Evolutionary conservation across 2,329 filamentous ascomycete species (phyloP), one percentile per base, ranked within the genome.

Genomic region (Botrytis byssoidea): DNA sequence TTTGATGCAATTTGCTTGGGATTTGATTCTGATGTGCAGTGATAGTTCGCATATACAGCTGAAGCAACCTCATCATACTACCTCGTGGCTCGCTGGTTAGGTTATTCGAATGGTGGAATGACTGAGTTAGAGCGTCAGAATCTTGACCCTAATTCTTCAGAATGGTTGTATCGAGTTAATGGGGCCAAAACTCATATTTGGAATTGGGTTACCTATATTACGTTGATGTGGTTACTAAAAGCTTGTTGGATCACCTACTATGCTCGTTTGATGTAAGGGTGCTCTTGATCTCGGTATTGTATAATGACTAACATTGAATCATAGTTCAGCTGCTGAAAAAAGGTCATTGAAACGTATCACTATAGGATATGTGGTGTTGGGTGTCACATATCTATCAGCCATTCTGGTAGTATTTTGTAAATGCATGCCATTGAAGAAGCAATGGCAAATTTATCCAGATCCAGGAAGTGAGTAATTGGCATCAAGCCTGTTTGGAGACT

Each of bases 371-470:
- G 16, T 57, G 22, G 46, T 66, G 5, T 55, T 66, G 37, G 60
- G 42, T 10, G 8, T 71, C 6, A 71, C 70, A 3, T 71, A 66
- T 51, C 20, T 71, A 51, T 64, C 35, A 51, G 60, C 70, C 42
- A 57, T 71, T 29, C 35, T 71, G 37, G 70, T 55, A 42, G 48
- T 71, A 35, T 29, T 64, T 32, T 71, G 60, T 35, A 66, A 66
- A 66, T 71, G 70, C n/a, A 18, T 71, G 32, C 70, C 70, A 18
- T 42, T 71, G 25, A 71, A 51, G 32, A 71, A 66, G 42, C 70
- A 71, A 66, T 71, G 70, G 70, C 70, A 71, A 66, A 71, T 71
- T 20, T 55, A 71, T n/a, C 70, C 70, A 32, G 60, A 71, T 32
- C 70, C 70, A 55, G 60, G 70, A 57, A 57, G 70, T 71, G 22